phyloP scores from a whole-genome alignment of 225 moss, liverwort and hornwort genomes.

The Polytrichum commune region DNA sequence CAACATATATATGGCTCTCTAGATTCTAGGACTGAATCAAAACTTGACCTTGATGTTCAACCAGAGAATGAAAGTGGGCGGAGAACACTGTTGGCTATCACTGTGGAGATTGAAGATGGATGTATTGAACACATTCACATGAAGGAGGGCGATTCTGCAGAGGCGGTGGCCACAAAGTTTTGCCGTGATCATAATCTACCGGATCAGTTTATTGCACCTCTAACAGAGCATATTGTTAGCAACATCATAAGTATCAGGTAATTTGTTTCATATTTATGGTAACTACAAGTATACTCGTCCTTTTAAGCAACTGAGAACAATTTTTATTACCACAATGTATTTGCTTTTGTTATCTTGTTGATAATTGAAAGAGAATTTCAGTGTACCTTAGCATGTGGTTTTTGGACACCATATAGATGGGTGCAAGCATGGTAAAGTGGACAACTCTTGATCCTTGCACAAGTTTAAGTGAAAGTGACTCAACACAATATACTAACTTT shows the following conservation, averaged over 20 bases:
- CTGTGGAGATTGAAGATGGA: constrained; percentile 90
- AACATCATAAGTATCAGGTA: constrained; percentile 82
- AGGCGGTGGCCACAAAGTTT: constrained; percentile 73
- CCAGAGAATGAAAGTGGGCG: constrained; percentile 59
- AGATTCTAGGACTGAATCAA: too few relatives aligned
- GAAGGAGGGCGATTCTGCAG: constrained; percentile 90
- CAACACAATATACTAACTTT: too few relatives aligned
- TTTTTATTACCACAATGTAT: background rate
- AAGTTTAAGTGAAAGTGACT: too few relatives aligned
- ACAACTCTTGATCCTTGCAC: too few relatives aligned
- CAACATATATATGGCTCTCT: too few relatives aligned
- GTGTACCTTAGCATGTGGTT: too few relatives aligned
- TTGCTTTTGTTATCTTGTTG: background rate
- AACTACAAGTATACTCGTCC: too few relatives aligned
- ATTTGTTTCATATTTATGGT: background rate
- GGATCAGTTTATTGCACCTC: constrained; percentile 71
- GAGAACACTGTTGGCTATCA: constrained; percentile 73
- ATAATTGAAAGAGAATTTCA: too few relatives aligned
- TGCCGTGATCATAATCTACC: constrained; percentile 70
- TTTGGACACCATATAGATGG: too few relatives aligned
- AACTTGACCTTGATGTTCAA: too few relatives aligned
- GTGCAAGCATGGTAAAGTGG: too few relatives aligned
- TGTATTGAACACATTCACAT: constrained; percentile 71
- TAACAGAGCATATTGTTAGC: constrained; percentile 81
- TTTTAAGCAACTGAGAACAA: background rate